These are phyloP conservation scores for Fusarium piperis DNA, from an alignment of 2,329 filamentous ascomycete species.

Conservation along the genomic window DNA sequence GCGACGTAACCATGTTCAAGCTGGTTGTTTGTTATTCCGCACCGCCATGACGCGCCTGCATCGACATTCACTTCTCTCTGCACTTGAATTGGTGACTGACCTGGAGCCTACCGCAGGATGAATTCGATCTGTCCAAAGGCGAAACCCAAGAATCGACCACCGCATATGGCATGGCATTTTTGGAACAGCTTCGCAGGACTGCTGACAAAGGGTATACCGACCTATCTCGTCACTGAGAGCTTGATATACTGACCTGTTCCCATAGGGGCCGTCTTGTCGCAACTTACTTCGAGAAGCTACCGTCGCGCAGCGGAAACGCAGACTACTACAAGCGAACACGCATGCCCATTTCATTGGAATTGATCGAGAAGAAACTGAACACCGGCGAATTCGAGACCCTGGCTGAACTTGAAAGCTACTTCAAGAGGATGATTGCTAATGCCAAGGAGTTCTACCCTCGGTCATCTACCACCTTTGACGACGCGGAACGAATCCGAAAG, in stretches of 20 bases:
- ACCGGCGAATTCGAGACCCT: slow-evolving; percentile 75
- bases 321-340: slow-evolving; percentile 82
- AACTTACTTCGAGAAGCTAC: slow-evolving; percentile 78
- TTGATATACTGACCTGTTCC: slow-evolving; percentile 27
- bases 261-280: slow-evolving; percentile 78
- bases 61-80: background rate
- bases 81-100: slow-evolving; percentile 15
- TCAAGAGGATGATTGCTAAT: slow-evolving; percentile 89
- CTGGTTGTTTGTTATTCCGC: background rate
- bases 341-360: slow-evolving; percentile 81
- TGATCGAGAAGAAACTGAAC: slow-evolving; percentile 79
- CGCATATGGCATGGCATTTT: slow-evolving; percentile 75
- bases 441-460: slow-evolving; percentile 86
- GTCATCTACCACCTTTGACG: slow-evolving; percentile 77
- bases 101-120: slow-evolving; percentile 40
- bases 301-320: slow-evolving; percentile 69
- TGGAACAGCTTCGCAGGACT: slow-evolving; percentile 79
- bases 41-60: background rate
- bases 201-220: slow-evolving; percentile 79
- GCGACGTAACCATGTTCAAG: background rate
- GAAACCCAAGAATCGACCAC: slow-evolving; percentile 77
- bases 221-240: background rate
- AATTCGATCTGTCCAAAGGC: slow-evolving; percentile 61
- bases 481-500: slow-evolving; percentile 88
- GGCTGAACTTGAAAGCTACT: slow-evolving; percentile 81